Conservation (phyloP, 257 asterid species). For the Forsythia suspensa region DNA sequence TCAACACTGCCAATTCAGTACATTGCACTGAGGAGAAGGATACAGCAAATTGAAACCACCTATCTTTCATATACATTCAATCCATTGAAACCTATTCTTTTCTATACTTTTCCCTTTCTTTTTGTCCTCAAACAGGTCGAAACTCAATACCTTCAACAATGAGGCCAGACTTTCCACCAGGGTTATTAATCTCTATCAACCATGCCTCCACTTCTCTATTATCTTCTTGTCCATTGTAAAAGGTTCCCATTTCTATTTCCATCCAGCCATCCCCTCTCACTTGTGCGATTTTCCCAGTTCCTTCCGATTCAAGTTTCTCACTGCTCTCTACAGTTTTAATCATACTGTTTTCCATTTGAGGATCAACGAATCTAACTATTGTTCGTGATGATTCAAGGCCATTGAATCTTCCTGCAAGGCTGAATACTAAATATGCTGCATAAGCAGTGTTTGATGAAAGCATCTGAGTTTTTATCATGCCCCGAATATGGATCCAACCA, state of each 20-base stretch:
- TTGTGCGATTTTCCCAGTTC: slow-evolving; percentile 40
- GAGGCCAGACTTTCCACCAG: slow-evolving; percentile 45
- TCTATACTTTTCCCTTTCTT: neutral
- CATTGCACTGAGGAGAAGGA: neutral
- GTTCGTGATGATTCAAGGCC: slow-evolving; percentile 49
- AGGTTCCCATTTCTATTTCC: slow-evolving; percentile 58
- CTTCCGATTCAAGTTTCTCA: slow-evolving; percentile 19
- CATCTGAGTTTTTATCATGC: slow-evolving; percentile 36
- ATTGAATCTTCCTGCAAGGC: slow-evolving; percentile 32
- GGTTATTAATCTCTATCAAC: slow-evolving; percentile 46
- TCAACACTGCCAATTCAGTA: neutral
- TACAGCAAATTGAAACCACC: neutral
- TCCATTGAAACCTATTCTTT: neutral
- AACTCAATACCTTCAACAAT: slow-evolving; percentile 64
- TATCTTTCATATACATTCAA: neutral
- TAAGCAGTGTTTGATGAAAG: slow-evolving; percentile 45
- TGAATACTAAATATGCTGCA: slow-evolving; percentile 53
- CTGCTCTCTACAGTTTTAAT: slow-evolving; percentile 2
- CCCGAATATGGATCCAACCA: slow-evolving; percentile 66
- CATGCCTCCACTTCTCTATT: slow-evolving; percentile 51
- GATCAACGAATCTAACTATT: slow-evolving; percentile 27
- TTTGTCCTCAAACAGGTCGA: slow-evolving; percentile 34
- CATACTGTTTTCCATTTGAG: neutral
- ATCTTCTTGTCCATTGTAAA: slow-evolving; percentile 31
- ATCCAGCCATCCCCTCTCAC: slow-evolving; percentile 59